Evolutionary conservation across 2,329 filamentous ascomycete species (phyloP).

Genomic region (Alternaria postmessia): DNA sequence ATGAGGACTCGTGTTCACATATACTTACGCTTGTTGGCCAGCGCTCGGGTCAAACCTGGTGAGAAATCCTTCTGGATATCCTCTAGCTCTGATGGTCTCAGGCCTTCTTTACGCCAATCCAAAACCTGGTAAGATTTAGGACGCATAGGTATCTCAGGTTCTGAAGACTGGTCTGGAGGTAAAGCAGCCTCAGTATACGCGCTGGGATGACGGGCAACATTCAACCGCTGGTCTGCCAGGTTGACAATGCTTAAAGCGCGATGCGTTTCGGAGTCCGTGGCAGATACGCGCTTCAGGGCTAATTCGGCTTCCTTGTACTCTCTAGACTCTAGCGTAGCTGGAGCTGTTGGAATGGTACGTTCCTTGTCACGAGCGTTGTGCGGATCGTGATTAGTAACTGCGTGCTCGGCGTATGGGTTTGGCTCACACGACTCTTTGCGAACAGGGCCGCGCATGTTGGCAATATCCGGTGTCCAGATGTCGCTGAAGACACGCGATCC

Average conservation of each 20-base stretch:
- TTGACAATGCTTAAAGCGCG: conserved; percentile 10
- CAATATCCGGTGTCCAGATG: not conserved
- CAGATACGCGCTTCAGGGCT: conserved; percentile 1
- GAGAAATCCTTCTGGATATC: not conserved
- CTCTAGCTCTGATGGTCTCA: not conserved
- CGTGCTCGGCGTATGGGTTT: not conserved
- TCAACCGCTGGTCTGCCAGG: conserved; percentile 1
- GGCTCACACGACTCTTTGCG: not conserved
- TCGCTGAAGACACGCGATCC: conserved; percentile 9
- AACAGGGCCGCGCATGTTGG: not conserved
- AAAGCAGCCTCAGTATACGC: not conserved
- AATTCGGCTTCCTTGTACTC: conserved; percentile 12
- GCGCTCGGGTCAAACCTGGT: not conserved
- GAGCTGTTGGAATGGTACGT: not conserved
- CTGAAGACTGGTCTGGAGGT: not conserved
- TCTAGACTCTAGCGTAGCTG: not conserved
- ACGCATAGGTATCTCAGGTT: not conserved
- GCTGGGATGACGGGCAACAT: conserved; percentile 4
- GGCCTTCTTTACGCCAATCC: conserved; percentile 4
- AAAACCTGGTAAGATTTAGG: conserved; percentile 4
- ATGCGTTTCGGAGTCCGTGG: not conserved
- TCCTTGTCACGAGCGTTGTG: not conserved
- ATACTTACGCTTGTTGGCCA: not conserved
- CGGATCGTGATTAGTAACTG: not conserved
- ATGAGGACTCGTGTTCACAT: not conserved